Evolutionary conservation across 2,329 filamentous ascomycete genomes (phyloP).

Genomic region (Exophiala sideris): DNA sequence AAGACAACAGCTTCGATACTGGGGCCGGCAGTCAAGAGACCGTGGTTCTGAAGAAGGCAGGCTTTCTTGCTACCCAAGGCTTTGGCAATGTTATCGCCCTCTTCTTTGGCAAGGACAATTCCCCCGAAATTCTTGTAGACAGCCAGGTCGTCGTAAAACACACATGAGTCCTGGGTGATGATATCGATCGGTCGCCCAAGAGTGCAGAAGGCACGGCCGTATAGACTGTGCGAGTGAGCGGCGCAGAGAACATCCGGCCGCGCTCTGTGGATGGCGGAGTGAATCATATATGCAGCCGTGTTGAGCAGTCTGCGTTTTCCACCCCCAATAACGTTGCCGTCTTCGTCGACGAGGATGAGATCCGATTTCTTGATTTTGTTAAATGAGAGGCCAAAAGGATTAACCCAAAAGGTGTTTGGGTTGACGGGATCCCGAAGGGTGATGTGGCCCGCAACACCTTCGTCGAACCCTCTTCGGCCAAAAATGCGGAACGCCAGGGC

Average conservation of each 20-base stretch:
- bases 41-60: constrained; percentile 52
- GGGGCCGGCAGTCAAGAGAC: constrained; percentile 27
- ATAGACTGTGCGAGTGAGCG: constrained; percentile 54
- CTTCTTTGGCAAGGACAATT: constrained; percentile 51
- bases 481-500: constrained; percentile 49
- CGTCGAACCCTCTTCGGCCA: constrained; percentile 46
- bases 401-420: constrained; percentile 50
- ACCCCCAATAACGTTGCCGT: not conserved
- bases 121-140: constrained; percentile 54
- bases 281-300: constrained; percentile 51
- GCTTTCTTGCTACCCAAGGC: constrained; percentile 52
- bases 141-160: constrained; percentile 49
- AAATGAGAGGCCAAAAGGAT: too few relatives aligned
- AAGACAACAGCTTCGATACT: constrained; percentile 48
- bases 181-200: constrained; percentile 44
- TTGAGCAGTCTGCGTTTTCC: constrained; percentile 38
- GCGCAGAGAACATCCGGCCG: constrained; percentile 55
- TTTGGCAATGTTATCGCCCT: constrained; percentile 51
- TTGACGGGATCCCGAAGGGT: constrained; percentile 54
- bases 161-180: constrained; percentile 45
- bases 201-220: constrained; percentile 46
- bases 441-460: constrained; percentile 57
- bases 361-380: constrained; percentile 37
- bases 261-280: constrained; percentile 53
- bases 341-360: constrained; percentile 15